Evolutionary conservation across 768 basidiomycete genomes (phyloP).

Genomic region (Termitomyces eurrhizus): DNA sequence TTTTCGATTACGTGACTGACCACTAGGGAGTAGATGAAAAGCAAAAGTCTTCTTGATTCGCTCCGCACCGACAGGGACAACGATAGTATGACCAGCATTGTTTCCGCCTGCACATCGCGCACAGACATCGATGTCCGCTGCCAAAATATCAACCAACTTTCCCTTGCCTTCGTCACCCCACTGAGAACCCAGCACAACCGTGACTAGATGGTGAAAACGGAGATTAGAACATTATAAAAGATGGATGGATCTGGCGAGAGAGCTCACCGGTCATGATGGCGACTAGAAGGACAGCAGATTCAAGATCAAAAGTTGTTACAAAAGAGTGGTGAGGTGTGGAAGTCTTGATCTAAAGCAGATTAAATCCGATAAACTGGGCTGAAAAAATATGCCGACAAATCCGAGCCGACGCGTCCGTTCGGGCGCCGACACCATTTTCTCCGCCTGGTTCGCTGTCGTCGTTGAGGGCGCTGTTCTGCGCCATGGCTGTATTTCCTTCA

Average conservation of each 20-base stretch:
- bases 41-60: constrained; percentile 81
- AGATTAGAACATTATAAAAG: neutral
- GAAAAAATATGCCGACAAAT: constrained; percentile 5
- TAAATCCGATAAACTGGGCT: neutral
- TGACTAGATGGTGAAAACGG: constrained; percentile 28
- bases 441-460: neutral
- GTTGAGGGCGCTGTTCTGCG: constrained; percentile 3
- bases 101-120: constrained; percentile 97
- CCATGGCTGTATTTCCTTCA: constrained; percentile 48
- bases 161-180: constrained; percentile 96
- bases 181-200: constrained; percentile 82
- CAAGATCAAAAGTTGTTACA: neutral
- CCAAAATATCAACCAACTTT: constrained; percentile 95
- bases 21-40: constrained; percentile 93
- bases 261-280: constrained; percentile 8
- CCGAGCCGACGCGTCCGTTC: constrained; percentile 2
- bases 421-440: neutral
- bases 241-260: no score
- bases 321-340: neutral
- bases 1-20: constrained; percentile 32
- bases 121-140: constrained; percentile 86
- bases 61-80: constrained; percentile 69
- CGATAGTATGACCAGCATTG: constrained; percentile 98
- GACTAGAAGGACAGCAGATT: neutral
- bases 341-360: neutral